Percentiles rank a stretch among this genome's conserved stretches.
Evolutionary conservation across 2,329 filamentous ascomycete genomes (phyloP).

Genomic region (Aspergillus tanneri): DNA sequence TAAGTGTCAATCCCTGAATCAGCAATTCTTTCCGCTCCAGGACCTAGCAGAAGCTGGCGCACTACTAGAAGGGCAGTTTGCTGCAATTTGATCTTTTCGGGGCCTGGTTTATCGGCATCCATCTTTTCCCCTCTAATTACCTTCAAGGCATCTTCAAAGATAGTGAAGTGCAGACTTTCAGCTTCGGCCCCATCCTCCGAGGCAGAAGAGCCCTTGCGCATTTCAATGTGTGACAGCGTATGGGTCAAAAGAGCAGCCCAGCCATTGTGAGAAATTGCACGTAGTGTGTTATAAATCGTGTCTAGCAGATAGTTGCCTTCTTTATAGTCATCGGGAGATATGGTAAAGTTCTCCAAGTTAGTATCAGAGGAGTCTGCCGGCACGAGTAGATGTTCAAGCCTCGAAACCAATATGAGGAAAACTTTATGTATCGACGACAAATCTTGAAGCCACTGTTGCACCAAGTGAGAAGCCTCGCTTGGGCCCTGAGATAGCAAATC

Average conservation of each 20-base stretch:
- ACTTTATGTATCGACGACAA: constrained; percentile 51
- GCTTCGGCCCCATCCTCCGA: constrained; percentile 49
- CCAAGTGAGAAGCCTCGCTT: constrained; percentile 71
- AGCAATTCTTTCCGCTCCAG: constrained; percentile 39
- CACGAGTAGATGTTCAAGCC: constrained; percentile 34
- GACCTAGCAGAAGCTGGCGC: constrained; percentile 45
- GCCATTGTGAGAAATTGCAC: constrained; percentile 65
- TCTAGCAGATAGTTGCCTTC: constrained; percentile 76
- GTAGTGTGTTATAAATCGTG: constrained; percentile 70
- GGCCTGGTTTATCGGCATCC: constrained; percentile 34
- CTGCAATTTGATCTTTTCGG: constrained; percentile 65
- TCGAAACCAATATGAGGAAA: constrained; percentile 38
- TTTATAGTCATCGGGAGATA: constrained; percentile 63
- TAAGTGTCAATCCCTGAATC: constrained; percentile 63
- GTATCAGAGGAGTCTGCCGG: constrained; percentile 20
- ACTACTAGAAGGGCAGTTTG: constrained; percentile 68
- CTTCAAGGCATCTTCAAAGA: constrained; percentile 34
- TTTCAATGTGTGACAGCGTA: constrained; percentile 51
- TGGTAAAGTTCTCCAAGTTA: constrained; percentile 47
- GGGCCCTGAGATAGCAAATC: constrained; percentile 73
- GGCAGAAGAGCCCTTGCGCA: constrained; percentile 44
- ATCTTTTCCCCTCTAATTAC: constrained; percentile 27
- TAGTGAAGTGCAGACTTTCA: constrained; percentile 34
- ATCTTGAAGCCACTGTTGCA: constrained; percentile 74
- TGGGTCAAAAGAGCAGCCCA: constrained; percentile 71